Conservation (phyloP, 2,329 filamentous ascomycete genomes). For the Aspergillus versicolor region DNA sequence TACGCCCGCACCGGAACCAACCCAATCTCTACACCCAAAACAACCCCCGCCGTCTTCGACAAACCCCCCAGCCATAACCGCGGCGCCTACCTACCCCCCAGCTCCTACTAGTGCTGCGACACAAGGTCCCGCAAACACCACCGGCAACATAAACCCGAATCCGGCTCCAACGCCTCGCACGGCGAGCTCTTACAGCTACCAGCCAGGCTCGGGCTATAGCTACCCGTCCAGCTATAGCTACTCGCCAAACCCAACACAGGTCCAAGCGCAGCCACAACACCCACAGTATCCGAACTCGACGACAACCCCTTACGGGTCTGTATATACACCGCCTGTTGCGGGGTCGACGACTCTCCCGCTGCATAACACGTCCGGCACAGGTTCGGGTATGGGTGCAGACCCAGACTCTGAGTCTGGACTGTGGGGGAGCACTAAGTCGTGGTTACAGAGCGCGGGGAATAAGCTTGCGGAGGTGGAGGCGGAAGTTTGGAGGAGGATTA, state of each 20-base stretch:
- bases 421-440: slow-evolving; percentile 42
- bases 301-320: slow-evolving; percentile 23
- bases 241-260: slow-evolving; percentile 19
- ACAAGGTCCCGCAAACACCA: background rate
- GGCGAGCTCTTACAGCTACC: background rate
- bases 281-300: slow-evolving; percentile 1
- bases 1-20: background rate
- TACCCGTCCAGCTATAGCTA: slow-evolving; percentile 8
- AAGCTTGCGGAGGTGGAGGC: slow-evolving; percentile 47
- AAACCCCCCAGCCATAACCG: background rate
- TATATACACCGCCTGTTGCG: slow-evolving; percentile 24
- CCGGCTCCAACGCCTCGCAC: background rate
- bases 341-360: slow-evolving; percentile 15
- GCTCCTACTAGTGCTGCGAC: background rate
- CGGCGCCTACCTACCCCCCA: slow-evolving; percentile 23
- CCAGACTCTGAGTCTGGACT: slow-evolving; percentile 30
- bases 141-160: background rate
- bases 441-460: slow-evolving; percentile 40
- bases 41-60: slow-evolving; percentile 2
- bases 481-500: slow-evolving; percentile 49
- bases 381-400: slow-evolving; percentile 19
- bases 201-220: background rate
- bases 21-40: slow-evolving; percentile 37
- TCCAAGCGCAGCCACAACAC: too few relatives aligned
- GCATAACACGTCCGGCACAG: slow-evolving; percentile 15